phyloP scores from a whole-genome alignment of 257 asterid species.

The Fraxinus anomala region DNA sequence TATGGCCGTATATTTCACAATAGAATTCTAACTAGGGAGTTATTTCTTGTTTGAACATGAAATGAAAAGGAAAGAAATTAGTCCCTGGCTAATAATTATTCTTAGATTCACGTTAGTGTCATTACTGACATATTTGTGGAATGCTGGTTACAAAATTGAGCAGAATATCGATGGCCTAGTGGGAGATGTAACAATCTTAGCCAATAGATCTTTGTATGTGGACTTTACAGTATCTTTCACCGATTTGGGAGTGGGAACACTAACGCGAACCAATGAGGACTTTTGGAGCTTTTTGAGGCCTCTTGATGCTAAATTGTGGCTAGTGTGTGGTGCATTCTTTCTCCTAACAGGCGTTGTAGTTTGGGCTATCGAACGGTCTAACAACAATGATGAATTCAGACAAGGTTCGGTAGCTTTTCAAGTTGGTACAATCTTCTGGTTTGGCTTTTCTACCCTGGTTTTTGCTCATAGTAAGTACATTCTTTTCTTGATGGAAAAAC shows the following conservation, averaged over 20 bases:
- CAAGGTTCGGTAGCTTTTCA: neutral
- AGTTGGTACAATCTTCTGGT: neutral
- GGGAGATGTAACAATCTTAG: neutral
- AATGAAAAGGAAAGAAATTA: too few relatives aligned
- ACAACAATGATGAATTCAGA: neutral
- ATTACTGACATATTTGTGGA: too few relatives aligned
- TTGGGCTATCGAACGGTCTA: neutral
- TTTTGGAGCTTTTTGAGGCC: neutral
- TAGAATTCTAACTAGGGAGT: neutral
- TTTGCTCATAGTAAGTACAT: neutral
- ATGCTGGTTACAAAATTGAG: too few relatives aligned
- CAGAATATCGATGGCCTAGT: neutral
- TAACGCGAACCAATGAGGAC: neutral
- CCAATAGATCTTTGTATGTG: neutral
- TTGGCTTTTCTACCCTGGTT: slow-evolving; percentile 1
- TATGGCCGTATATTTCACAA: too few relatives aligned
- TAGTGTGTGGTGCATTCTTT: neutral
- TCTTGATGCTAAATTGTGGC: neutral
- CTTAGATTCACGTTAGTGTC: too few relatives aligned
- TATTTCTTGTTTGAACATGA: neutral
- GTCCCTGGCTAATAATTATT: too few relatives aligned
- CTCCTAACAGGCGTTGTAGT: neutral
- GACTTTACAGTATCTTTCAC: neutral
- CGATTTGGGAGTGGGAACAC: neutral
- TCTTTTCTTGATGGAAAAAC: neutral